Conservation (phyloP, 2,329 filamentous ascomycete genomes). For the Fusarium lyarnte region DNA sequence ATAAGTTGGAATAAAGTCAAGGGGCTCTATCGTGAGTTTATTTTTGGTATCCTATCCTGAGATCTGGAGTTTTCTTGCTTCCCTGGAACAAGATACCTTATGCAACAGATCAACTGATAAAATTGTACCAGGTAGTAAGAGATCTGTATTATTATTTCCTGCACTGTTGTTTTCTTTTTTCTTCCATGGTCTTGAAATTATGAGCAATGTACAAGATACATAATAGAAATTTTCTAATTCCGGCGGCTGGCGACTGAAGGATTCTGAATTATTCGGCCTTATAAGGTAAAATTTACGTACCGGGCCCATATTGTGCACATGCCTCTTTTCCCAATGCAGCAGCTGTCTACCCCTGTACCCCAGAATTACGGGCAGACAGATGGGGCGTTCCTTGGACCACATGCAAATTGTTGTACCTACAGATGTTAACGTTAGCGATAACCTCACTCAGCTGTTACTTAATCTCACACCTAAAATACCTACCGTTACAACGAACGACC, state of each 20-base stretch:
- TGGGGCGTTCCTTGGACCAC: slow-evolving; percentile 17
- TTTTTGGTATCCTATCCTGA: neutral
- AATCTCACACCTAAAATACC: slow-evolving; percentile 11
- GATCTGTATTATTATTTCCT: neutral
- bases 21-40: neutral
- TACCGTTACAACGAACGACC: neutral
- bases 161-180: neutral
- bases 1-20: neutral
- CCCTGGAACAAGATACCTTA: neutral
- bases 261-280: slow-evolving; percentile 7
- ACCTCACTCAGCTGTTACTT: slow-evolving; percentile 21
- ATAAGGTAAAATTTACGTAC: slow-evolving; percentile 25
- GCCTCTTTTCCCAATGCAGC: slow-evolving; percentile 3
- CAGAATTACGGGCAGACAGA: slow-evolving; percentile 26
- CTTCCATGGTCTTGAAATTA: neutral
- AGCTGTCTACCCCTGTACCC: slow-evolving; percentile 25
- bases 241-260: neutral
- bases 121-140: neutral
- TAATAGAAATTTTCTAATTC: neutral
- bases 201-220: neutral
- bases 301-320: slow-evolving; percentile 5
- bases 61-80: neutral
- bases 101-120: neutral
- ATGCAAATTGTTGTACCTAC: slow-evolving; percentile 24
- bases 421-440: slow-evolving; percentile 26